Evolutionary conservation across 2,329 filamentous ascomycete species (phyloP).

Genomic region (Talaromyces sp.): DNA sequence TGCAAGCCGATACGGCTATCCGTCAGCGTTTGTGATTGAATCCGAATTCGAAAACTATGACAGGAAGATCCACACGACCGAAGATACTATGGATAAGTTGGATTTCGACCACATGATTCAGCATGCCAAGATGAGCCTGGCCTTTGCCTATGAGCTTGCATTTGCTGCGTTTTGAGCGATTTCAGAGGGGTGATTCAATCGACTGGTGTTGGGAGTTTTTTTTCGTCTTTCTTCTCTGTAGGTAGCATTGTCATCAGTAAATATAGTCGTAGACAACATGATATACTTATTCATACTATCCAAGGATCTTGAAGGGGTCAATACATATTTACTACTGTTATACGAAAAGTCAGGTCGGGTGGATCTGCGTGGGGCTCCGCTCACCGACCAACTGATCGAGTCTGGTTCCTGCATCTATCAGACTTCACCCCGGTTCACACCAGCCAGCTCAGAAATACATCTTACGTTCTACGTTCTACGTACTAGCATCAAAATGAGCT

Average conservation of each 20-base stretch:
- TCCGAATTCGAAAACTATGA: constrained; percentile 55
- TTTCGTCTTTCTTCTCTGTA: background rate
- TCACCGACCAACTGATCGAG: background rate
- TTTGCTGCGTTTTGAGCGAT: constrained; percentile 58
- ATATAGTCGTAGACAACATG: background rate
- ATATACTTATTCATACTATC: background rate
- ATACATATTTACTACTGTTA: too few relatives aligned
- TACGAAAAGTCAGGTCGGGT: background rate
- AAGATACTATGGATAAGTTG: constrained; percentile 65
- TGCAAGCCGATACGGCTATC: constrained; percentile 60
- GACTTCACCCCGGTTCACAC: background rate
- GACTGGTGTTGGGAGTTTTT: background rate
- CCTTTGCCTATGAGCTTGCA: constrained; percentile 76
- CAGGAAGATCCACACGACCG: constrained; percentile 66
- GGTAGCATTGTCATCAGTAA: background rate
- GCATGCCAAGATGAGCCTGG: constrained; percentile 78
- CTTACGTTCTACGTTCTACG: background rate
- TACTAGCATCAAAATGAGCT: constrained; percentile 14
- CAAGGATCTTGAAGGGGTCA: too few relatives aligned
- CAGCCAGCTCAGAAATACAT: background rate
- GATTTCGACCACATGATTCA: constrained; percentile 89
- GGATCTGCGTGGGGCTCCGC: background rate
- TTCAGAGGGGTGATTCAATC: background rate
- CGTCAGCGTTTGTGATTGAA: constrained; percentile 60
- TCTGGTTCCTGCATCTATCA: background rate